Evolutionary conservation across 1,139 yeast genomes (phyloP).

Genomic region (Lodderomyces theae): DNA sequence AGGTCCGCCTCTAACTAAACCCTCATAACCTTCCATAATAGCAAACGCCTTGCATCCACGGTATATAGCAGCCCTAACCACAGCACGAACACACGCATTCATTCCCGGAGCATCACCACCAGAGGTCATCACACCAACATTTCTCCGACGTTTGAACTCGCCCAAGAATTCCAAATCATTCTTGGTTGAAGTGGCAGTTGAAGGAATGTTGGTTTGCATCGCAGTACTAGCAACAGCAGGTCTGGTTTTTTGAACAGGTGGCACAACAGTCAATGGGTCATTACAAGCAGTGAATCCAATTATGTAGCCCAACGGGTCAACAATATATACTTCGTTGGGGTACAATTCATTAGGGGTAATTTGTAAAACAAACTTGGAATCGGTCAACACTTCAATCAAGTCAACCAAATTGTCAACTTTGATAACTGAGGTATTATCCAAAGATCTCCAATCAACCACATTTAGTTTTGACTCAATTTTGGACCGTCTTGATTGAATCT

Average conservation of each 20-base stretch:
- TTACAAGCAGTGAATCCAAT: constrained; percentile 63
- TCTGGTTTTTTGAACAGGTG: constrained; percentile 30
- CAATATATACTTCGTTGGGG: constrained; percentile 64
- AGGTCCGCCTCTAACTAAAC: constrained; percentile 65
- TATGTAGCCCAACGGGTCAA: constrained; percentile 67
- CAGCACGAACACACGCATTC: constrained; percentile 81
- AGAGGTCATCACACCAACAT: constrained; percentile 81
- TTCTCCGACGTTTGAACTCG: constrained; percentile 18
- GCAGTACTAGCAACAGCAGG: constrained; percentile 6
- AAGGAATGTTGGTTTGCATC: constrained; percentile 13
- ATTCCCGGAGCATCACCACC: constrained; percentile 90
- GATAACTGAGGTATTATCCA: constrained; percentile 41
- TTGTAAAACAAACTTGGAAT: constrained; percentile 28
- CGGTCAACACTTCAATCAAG: constrained; percentile 32
- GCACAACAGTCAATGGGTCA: constrained; percentile 56
- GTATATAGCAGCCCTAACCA: constrained; percentile 70
- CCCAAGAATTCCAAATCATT: constrained; percentile 50
- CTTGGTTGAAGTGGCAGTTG: constrained; percentile 27
- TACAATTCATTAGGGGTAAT: constrained; percentile 59
- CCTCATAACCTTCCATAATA: constrained; percentile 76
- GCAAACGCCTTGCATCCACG: constrained; percentile 72
- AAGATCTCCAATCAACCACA: constrained; percentile 50
- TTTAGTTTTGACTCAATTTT: constrained; percentile 26
- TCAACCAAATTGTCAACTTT: constrained; percentile 33
- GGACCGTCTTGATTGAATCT: constrained; percentile 23